Percentiles rank a stretch among this genome's conserved stretches.
Conservation (phyloP, 163 green algal species). For the Chlorella variabilis region DNA sequence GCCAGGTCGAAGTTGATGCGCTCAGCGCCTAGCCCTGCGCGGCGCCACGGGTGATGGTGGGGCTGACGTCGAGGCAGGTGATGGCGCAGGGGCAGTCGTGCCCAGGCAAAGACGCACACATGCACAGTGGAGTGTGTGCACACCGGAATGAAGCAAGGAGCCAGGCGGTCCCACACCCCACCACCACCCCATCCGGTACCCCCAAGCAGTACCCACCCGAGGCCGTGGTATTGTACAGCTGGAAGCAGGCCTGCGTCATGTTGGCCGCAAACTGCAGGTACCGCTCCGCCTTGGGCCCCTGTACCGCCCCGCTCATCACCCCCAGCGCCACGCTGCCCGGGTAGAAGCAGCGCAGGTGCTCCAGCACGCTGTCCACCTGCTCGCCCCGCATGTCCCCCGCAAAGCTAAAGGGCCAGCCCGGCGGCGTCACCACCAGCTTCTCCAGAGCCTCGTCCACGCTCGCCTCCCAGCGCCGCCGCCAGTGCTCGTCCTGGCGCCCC, state of each 20-base stretch:
- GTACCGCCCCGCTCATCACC: slow-evolving; percentile 54
- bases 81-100: no score
- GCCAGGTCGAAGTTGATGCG: slow-evolving; percentile 19
- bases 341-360: slow-evolving; percentile 82
- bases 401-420: slow-evolving; percentile 11
- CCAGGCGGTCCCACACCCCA: no score
- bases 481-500: slow-evolving; percentile 35
- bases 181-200: no score
- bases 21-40: slow-evolving; percentile 40
- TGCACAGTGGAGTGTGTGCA: no score
- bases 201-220: slow-evolving; percentile 30
- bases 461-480: slow-evolving; percentile 50
- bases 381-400: slow-evolving; percentile 10
- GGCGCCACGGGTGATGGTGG: no score
- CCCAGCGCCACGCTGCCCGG: slow-evolving; percentile 74
- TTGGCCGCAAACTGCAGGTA: slow-evolving; percentile 72
- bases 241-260: slow-evolving; percentile 64
- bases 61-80: no score
- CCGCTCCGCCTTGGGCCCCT: slow-evolving; percentile 47
- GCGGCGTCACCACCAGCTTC: slow-evolving; percentile 34
- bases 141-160: no score
- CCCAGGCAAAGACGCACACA: no score
- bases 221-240: slow-evolving; percentile 56
- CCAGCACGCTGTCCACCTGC: slow-evolving; percentile 49
- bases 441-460: slow-evolving; percentile 54